These are phyloP conservation scores for Lasiosphaeris hirsuta DNA, from an alignment of 495 filamentous ascomycete genomes.

Conservation along the genomic window DNA sequence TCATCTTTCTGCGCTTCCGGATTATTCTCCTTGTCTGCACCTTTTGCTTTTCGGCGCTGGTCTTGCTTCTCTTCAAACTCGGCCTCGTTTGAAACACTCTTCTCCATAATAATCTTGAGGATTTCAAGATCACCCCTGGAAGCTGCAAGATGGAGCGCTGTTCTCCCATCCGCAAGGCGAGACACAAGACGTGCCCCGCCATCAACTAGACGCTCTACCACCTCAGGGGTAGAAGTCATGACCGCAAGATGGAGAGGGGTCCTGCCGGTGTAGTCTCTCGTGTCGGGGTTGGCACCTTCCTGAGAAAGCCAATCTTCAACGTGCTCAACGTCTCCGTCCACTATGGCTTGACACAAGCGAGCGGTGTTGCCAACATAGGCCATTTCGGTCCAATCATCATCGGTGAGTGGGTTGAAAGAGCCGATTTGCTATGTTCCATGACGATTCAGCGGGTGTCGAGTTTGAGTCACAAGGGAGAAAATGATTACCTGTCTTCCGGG, in stretches of 20 bases:
- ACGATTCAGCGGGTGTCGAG: background rate
- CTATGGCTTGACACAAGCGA: conserved; percentile 70
- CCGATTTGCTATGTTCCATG: conserved; percentile 41
- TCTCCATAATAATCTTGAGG: conserved; percentile 62
- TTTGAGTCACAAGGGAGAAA: background rate
- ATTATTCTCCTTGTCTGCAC: conserved; percentile 9
- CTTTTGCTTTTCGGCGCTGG: conserved; percentile 38
- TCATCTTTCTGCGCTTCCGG: conserved; percentile 7
- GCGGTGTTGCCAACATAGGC: conserved; percentile 72
- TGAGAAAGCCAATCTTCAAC: conserved; percentile 66
- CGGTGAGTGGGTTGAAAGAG: conserved; percentile 74
- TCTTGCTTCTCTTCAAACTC: conserved; percentile 59
- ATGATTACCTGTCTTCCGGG: conserved; percentile 64
- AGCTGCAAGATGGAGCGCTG: conserved; percentile 75
- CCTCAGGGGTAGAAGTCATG: conserved; percentile 59
- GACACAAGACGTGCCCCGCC: conserved; percentile 67
- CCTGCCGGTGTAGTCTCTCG: conserved; percentile 72
- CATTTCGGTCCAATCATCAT: conserved; percentile 79
- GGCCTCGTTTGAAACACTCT: conserved; percentile 67
- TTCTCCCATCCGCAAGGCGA: conserved; percentile 72
- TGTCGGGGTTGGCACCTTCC: conserved; percentile 58
- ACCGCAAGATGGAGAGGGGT: conserved; percentile 75
- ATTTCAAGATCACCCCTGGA: conserved; percentile 64
- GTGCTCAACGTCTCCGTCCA: conserved; percentile 61
- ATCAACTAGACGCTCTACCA: conserved; percentile 70